Evolutionary conservation across 441 rosid species (phyloP), one percentile per base, ranked within the genome.

Genomic region (Rhodomyrtus psidioides): DNA sequence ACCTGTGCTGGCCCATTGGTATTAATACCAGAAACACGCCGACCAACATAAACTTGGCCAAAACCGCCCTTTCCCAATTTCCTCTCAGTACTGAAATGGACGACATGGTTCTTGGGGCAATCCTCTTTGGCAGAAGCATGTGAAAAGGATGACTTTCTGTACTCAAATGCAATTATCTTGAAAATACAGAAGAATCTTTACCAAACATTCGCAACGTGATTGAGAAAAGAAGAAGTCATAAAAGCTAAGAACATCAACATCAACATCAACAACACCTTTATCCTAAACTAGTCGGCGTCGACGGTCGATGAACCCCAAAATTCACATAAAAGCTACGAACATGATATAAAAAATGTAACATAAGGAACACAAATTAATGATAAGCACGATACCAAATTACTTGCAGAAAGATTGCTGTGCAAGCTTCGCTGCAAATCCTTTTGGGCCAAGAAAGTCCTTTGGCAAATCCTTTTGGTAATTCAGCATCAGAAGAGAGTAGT

Each of bases 151-250:
- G 92, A 91, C 85, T 92, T 94, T 56, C 96, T 93, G 85, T 95
- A 98, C 93, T 97, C 96, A 85, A 95, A 95, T 17, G 94, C 93
- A 81, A 94, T 89, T 76, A 95, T 89, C 92, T 98, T 95, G 86
- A 75, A 51, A 27, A 85, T 56, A 62, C 53, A 54, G 62, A 23
- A 75, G 46, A 88, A 39, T 30, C 19, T 28, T 12, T 19, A 65
- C 15, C 76, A 82, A 28, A 24, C 58, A 53, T 55, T 81, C 2
- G 39, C 57, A 82, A 82, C 16, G 19, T 0, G 58, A 21, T 39
- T 17, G 10, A 21, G 58, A 53, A 54, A 28, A 28, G 57, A 82
- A 53, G 57, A 82, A 54, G 19, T n/a, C n/a, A n/a, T n/a, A n/a
- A n/a, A n/a, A n/a, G n/a, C n/a, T n/a, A n/a, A n/a, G n/a, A n/a